A percentile compares a stretch with the other conserved stretches of the same genome.
These are phyloP conservation scores for Jamesozyma hellenica DNA, from an alignment of 805 yeast genomes.

Conservation along the genomic window DNA sequence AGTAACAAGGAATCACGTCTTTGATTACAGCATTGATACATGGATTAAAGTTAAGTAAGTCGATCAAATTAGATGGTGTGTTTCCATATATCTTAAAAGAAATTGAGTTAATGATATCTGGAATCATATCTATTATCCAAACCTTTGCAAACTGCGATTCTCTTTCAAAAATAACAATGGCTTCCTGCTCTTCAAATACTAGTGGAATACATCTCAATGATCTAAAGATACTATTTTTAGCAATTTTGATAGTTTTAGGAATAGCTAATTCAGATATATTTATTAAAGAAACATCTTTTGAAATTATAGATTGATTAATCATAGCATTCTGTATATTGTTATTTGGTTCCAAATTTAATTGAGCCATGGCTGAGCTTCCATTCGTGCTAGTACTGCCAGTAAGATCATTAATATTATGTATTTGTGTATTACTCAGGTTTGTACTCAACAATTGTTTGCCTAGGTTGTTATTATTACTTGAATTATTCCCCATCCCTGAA, in stretches of 20 bases:
- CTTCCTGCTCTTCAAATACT: slow-evolving; percentile 46
- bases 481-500: neutral
- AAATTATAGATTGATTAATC: slow-evolving; percentile 28
- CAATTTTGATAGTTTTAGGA: slow-evolving; percentile 28
- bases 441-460: neutral
- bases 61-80: slow-evolving; percentile 18
- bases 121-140: slow-evolving; percentile 32
- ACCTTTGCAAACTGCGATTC: slow-evolving; percentile 37
- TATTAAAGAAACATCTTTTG: slow-evolving; percentile 66
- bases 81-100: slow-evolving; percentile 23
- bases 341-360: slow-evolving; percentile 19
- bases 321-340: slow-evolving; percentile 9
- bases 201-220: slow-evolving; percentile 14
- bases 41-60: slow-evolving; percentile 7
- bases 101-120: slow-evolving; percentile 17
- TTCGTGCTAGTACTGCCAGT: neutral
- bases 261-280: slow-evolving; percentile 38
- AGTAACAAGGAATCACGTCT: neutral
- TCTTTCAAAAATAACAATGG: slow-evolving; percentile 44
- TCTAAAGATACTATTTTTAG: slow-evolving; percentile 12
- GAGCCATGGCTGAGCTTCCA: slow-evolving; percentile 10
- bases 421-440: neutral
- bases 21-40: neutral
- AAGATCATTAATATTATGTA: neutral
- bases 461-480: neutral